Conservation (phyloP, 2,329 filamentous ascomycete species). For the Claviceps monticola region DNA sequence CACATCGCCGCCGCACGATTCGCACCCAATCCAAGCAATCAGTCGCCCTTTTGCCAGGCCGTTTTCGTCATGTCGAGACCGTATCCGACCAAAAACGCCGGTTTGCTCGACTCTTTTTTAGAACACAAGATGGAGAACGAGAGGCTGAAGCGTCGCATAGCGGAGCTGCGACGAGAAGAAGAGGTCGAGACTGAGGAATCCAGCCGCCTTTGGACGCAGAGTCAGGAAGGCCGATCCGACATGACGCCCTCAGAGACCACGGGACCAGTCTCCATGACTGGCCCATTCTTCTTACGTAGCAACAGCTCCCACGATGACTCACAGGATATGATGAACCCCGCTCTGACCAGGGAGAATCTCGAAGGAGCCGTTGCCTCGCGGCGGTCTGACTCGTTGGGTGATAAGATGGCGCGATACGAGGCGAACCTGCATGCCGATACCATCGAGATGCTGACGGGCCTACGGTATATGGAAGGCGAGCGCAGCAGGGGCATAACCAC, state of each 20-base stretch:
- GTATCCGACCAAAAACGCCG: conserved; percentile 78
- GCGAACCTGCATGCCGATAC: conserved; percentile 65
- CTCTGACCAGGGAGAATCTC: conserved; percentile 66
- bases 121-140: conserved; percentile 97
- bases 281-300: conserved; percentile 16
- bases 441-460: conserved; percentile 84
- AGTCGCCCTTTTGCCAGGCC: conserved; percentile 63
- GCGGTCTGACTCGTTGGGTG: conserved; percentile 61
- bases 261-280: conserved; percentile 18
- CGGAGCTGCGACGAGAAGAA: conserved; percentile 74
- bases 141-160: conserved; percentile 68
- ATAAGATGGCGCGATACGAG: conserved; percentile 77
- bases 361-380: conserved; percentile 55
- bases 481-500: conserved; percentile 78
- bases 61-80: conserved; percentile 89
- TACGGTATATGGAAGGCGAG: conserved; percentile 80
- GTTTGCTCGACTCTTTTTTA: conserved; percentile 77
- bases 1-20: conserved; percentile 63
- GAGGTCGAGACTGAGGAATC: conserved; percentile 61
- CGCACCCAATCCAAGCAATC: conserved; percentile 47
- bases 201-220: conserved; percentile 45
- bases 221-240: conserved; percentile 42
- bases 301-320: conserved; percentile 16
- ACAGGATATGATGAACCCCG: conserved; percentile 50
- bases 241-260: conserved; percentile 35